Percentiles rank a stretch among this genome's conserved stretches.
Evolutionary conservation across 2,329 filamentous ascomycete genomes (phyloP).

Genomic region (Colletotrichum acutatum): DNA sequence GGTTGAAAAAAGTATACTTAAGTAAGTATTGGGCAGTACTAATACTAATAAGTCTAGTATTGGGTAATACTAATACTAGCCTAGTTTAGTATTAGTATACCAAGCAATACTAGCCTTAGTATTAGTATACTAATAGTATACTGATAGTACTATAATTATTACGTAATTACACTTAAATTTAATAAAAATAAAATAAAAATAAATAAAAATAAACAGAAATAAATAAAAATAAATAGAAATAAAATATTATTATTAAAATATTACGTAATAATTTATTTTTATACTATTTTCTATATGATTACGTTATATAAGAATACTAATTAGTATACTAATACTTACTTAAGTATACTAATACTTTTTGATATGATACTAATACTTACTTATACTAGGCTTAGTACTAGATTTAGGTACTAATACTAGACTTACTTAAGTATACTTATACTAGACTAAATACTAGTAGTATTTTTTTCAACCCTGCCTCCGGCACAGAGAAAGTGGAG

Average conservation of each 20-base stretch:
- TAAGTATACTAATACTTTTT: background rate
- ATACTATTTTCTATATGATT: background rate
- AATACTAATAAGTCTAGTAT: too few species aligned
- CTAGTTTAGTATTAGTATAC: background rate
- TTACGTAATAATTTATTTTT: background rate
- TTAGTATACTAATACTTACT: background rate
- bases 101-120: background rate
- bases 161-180: too few species aligned
- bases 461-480: background rate
- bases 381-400: background rate
- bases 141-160: background rate
- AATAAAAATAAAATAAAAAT: background rate
- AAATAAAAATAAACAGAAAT: too few species aligned
- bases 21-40: background rate
- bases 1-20: background rate
- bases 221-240: background rate
- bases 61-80: background rate
- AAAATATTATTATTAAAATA: background rate
- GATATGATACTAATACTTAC: background rate
- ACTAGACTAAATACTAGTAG: background rate
- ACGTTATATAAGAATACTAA: background rate
- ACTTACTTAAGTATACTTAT: background rate
- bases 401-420: background rate
- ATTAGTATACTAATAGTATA: background rate
- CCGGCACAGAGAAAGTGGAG: background rate